Percentiles rank a stretch among this genome's conserved stretches.
These are phyloP conservation scores for Fusarium paranaense DNA, from an alignment of 2,329 filamentous ascomycete species.

Conservation along the genomic window DNA sequence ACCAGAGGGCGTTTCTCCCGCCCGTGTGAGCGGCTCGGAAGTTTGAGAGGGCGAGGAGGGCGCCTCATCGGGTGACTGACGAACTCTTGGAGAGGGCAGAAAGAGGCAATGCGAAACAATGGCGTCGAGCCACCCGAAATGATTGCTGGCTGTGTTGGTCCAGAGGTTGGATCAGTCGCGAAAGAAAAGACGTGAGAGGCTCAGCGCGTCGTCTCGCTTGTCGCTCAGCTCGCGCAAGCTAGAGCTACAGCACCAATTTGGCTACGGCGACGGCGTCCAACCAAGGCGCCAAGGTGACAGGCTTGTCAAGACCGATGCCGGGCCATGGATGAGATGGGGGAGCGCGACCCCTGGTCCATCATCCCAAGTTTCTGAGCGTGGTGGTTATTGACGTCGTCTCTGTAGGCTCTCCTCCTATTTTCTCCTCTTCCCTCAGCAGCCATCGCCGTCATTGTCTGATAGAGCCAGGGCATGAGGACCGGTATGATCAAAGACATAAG, in stretches of 20 bases:
- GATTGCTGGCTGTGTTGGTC: not conserved
- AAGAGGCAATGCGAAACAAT: slow-evolving; percentile 27
- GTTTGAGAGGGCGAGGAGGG: not conserved
- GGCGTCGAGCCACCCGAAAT: slow-evolving; percentile 22
- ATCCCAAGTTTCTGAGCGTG: slow-evolving; percentile 21
- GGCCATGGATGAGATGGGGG: slow-evolving; percentile 3
- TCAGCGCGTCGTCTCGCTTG: not conserved
- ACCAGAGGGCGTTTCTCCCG: slow-evolving; percentile 2
- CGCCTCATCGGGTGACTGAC: not conserved
- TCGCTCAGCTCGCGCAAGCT: slow-evolving; percentile 14
- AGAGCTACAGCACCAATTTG: not conserved
- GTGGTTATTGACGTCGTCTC: slow-evolving; percentile 14
- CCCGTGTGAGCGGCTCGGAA: not conserved
- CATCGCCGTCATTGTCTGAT: slow-evolving; percentile 9
- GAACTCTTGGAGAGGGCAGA: not conserved
- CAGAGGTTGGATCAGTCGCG: not conserved
- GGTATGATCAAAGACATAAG: slow-evolving; percentile 8
- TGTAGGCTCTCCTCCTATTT: not conserved
- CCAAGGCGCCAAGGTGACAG: slow-evolving; percentile 33
- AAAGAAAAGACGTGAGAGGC: slow-evolving; percentile 1
- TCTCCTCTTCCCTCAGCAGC: slow-evolving; percentile 1
- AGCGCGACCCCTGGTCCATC: slow-evolving; percentile 30
- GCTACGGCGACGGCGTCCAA: slow-evolving; percentile 26
- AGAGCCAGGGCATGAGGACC: slow-evolving; percentile 1
- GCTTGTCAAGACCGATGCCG: slow-evolving; percentile 27